These are phyloP conservation scores for Strobilomyces echinocephalus DNA, from an alignment of 768 basidiomycete genomes.

Conservation along the genomic window DNA sequence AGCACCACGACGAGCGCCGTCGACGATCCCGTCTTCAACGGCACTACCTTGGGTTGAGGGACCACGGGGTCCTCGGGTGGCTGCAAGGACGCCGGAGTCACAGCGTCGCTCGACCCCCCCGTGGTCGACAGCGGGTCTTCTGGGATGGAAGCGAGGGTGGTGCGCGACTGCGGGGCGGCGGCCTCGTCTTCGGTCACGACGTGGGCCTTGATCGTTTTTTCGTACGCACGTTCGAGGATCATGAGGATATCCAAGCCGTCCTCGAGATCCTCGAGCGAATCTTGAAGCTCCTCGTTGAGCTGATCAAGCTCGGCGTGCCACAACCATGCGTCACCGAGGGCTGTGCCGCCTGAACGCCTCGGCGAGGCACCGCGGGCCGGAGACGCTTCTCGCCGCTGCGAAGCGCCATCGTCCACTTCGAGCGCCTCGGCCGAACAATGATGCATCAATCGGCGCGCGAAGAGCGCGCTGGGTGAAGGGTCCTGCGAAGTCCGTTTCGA, in stretches of 20 bases:
- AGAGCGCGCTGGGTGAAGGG: slow-evolving; percentile 49
- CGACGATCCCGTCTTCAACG: slow-evolving; percentile 57
- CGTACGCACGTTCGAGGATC: slow-evolving; percentile 67
- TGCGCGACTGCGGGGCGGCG: slow-evolving; percentile 10
- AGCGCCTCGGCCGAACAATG: slow-evolving; percentile 61
- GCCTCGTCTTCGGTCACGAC: slow-evolving; percentile 33
- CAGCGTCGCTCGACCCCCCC: background rate
- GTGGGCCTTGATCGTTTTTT: slow-evolving; percentile 59
- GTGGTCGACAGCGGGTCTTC: slow-evolving; percentile 14
- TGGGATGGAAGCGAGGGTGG: slow-evolving; percentile 21
- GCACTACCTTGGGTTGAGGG: slow-evolving; percentile 26
- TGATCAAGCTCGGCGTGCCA: slow-evolving; percentile 36
- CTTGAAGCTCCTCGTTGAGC: slow-evolving; percentile 39
- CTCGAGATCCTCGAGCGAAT: slow-evolving; percentile 55
- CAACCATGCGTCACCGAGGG: slow-evolving; percentile 26
- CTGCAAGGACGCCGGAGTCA: background rate
- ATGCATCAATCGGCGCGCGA: slow-evolving; percentile 82
- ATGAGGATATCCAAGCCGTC: slow-evolving; percentile 68
- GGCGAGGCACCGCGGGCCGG: slow-evolving; percentile 42
- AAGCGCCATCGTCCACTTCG: slow-evolving; percentile 7
- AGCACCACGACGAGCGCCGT: slow-evolving; percentile 66
- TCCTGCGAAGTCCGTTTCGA: slow-evolving; percentile 34
- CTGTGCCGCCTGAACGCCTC: slow-evolving; percentile 31
- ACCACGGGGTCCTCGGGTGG: slow-evolving; percentile 16
- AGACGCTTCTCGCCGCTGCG: slow-evolving; percentile 27